Evolutionary conservation across 2,329 filamentous ascomycete genomes (phyloP).

Genomic region (Monascus ruber): DNA sequence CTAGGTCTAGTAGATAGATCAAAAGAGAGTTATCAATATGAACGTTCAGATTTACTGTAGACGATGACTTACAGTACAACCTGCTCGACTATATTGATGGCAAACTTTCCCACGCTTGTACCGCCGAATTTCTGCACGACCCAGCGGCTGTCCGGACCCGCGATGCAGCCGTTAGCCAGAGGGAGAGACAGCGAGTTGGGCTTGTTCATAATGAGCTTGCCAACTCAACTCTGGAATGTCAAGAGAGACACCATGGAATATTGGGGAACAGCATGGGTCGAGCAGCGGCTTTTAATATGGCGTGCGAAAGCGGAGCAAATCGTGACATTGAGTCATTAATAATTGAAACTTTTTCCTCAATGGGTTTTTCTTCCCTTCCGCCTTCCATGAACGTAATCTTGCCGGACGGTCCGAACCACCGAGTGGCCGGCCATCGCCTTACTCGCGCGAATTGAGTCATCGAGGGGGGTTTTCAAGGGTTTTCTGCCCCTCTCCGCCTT

Average conservation of each 20-base stretch:
- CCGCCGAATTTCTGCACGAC: conserved; percentile 92
- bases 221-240: neutral
- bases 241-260: neutral
- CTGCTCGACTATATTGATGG: conserved; percentile 59
- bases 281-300: conserved; percentile 11
- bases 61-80: conserved; percentile 49
- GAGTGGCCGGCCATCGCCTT: too few species aligned
- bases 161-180: neutral
- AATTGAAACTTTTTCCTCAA: conserved; percentile 1
- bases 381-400: conserved; percentile 2
- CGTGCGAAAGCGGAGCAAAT: conserved; percentile 16
- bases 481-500: too few species aligned
- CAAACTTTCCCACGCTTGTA: conserved; percentile 91
- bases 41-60: neutral
- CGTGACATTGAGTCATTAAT: conserved; percentile 1
- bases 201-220: neutral
- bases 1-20: conserved; percentile 36
- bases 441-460: neutral
- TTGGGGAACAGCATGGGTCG: conserved; percentile 5
- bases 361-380: conserved; percentile 6
- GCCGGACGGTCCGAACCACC: too few species aligned
- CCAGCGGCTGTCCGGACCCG: conserved; percentile 43
- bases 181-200: conserved; percentile 3
- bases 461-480: neutral
- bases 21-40: conserved; percentile 1